Base-by-base conservation (phyloP, 176 grass and related monocot species). In the Lolium rigidum region DNA sequence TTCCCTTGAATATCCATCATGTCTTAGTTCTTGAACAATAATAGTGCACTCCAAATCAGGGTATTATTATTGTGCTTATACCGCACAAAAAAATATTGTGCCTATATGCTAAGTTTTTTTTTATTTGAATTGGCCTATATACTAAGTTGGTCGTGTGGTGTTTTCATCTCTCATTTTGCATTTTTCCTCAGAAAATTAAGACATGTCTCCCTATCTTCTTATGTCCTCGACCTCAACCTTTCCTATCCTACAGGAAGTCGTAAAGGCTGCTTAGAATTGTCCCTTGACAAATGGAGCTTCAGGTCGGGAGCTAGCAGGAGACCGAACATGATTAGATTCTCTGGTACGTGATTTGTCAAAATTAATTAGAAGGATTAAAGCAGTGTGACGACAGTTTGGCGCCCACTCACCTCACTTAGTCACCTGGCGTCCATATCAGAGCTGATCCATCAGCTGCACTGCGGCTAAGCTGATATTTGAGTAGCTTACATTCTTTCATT, bases 351-450 rank as follows among this genome's bases (percentile, higher is more conserved):
- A 83, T 87, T 72, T 82, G 35, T 28, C 61, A 64, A 28, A 28
- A 41, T 74, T 58, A 90, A 79, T 50, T 74, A 74, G 41, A 65
- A 57, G 38, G 57, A 79, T 86, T 78, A 86, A 35, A 64, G 38
- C 78, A 57, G n/a, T 82, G 63, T 56, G 63, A 24, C 59, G 84
- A 83, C 83, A 86, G 46, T 78, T 87, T 79, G 80, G 56, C 74
- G 57, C 43, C 37, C 69, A 47, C 24, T 39, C 79, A 58, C 25
- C 66, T 83, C 61, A 64, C 24, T 24, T 64, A 13, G 61, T 64
- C 61, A 64, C 61, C 61, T 64, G 84, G 48, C 68, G 72, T 86
- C 84, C 62, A 72, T 82, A 86, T 86, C 81, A 85, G 6, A 86
- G 22, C 46, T 61, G 62, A 15, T 9, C 17, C 44, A 73, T 85